Evolutionary conservation across 2,329 filamentous ascomycete genomes (phyloP), one percentile per base, ranked within the genome.

Genomic region (Fusarium sterilihyphosum): DNA sequence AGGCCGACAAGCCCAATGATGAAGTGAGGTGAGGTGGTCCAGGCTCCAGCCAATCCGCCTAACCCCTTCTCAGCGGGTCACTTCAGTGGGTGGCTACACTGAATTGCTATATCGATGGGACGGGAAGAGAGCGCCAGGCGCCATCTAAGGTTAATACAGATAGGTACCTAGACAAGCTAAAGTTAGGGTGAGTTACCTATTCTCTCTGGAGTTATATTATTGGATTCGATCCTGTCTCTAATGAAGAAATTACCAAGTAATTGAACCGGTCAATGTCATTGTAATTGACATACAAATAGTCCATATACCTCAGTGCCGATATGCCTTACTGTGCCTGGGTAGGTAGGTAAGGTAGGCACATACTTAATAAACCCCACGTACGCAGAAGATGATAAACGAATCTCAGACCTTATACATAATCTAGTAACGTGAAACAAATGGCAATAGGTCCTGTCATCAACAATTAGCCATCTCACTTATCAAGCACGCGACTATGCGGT

Each of bases 401-500:
- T 52, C 31, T 24, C 31, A n/a, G 26, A 58, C 46, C 44, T 43
- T 22, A 35, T 17, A 35, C 33, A 35, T 35, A 35, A 3, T 35
- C 33, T 35, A 35, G 33, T 35, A 41, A 65, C 26, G 26, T 44
- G 47, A 65, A 71, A 60, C 46, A 61, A 38, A 61, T 52, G 33
- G 29, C 46, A 66, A 67, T 65, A 18, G 18, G 29, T 41, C 31
- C 37, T 40, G 33, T 41, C 38, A 29, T 43, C 29, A 22, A 50
- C 29, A 22, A 50, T 65, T 56, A 35, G 17, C 63, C 47, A 61
- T 57, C 43, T 47, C n/a, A 43, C 33, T 22, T 56, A 22, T 54
- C 24, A 37, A 74, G 64, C 72, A 74, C 72, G 64, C 68, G 57
- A 73, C 60, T 70, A 53, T 71, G 37, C 41, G 61, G 47, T 61